These are phyloP conservation scores for Kodamaea restingae DNA, from an alignment of 805 yeast species.

Conservation along the genomic window DNA sequence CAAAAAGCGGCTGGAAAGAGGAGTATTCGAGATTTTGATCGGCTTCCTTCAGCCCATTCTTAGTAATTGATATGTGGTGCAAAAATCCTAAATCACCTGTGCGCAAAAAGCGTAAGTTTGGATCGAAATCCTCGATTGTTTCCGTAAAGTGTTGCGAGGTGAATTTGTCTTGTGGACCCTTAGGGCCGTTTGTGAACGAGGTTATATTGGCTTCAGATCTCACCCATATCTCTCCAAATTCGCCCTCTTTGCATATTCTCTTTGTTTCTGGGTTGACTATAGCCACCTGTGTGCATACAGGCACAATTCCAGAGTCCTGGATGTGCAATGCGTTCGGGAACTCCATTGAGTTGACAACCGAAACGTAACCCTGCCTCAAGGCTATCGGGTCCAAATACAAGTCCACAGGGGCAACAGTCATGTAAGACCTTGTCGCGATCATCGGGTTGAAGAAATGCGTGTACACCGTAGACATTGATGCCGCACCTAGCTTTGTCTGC, in stretches of 20 bases:
- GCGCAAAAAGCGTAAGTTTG: constrained; percentile 59
- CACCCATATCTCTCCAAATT: constrained; percentile 96
- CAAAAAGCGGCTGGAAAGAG: constrained; percentile 72
- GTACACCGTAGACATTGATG: constrained; percentile 73
- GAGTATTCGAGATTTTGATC: constrained; percentile 20
- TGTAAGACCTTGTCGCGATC: constrained; percentile 78
- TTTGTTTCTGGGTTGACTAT: constrained; percentile 93
- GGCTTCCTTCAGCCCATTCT: constrained; percentile 25
- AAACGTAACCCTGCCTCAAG: constrained; percentile 82
- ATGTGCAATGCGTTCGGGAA: constrained; percentile 66
- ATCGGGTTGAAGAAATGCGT: constrained; percentile 78
- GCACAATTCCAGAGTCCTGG: constrained; percentile 95
- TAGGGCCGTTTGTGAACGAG: constrained; percentile 54
- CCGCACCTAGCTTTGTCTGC: constrained; percentile 58
- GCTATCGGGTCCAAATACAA: constrained; percentile 84
- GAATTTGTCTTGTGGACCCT: constrained; percentile 50
- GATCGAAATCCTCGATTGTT: constrained; percentile 59
- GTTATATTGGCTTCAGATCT: constrained; percentile 78
- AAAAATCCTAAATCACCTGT: constrained; percentile 95
- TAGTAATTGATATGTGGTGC: constrained; percentile 58
- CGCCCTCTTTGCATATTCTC: constrained; percentile 77
- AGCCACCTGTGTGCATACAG: constrained; percentile 89
- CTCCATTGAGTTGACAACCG: constrained; percentile 71
- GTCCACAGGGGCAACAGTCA: constrained; percentile 85
- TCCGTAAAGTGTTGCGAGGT: constrained; percentile 54